Evolutionary conservation across 129 eudicot species (phyloP).

Genomic region (Gnaphalium uliginosum): DNA sequence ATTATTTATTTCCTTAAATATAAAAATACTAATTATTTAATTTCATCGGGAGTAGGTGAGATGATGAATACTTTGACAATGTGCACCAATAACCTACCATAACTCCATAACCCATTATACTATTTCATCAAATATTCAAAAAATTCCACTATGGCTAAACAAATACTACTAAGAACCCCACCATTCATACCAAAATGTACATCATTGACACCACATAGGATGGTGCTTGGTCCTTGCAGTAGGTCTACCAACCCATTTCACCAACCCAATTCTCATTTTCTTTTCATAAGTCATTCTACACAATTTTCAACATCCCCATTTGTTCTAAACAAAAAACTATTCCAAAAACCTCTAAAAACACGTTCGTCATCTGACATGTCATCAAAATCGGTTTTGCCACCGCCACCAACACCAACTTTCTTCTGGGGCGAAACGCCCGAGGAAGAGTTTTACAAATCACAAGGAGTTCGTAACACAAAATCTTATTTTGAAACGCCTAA

Average conservation of each 20-base stretch:
- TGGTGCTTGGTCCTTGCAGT: slow-evolving; percentile 14
- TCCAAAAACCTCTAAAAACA: not conserved
- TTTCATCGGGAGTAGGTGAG: slow-evolving; percentile 16
- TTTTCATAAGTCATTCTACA: not conserved
- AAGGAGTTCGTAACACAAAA: slow-evolving; percentile 61
- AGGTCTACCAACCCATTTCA: slow-evolving; percentile 40
- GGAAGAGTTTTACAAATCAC: slow-evolving; percentile 64
- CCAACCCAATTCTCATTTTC: not conserved
- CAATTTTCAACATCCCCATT: not conserved
- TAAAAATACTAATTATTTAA: no score
- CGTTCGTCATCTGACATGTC: slow-evolving; percentile 33
- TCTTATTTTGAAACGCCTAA: slow-evolving; percentile 67
- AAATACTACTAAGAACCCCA: slow-evolving; percentile 15
- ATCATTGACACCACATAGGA: slow-evolving; percentile 4
- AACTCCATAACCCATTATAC: not conserved
- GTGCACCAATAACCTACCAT: not conserved
- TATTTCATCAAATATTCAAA: not conserved
- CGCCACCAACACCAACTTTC: slow-evolving; percentile 53
- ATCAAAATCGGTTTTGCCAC: slow-evolving; percentile 29
- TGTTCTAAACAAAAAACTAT: not conserved
- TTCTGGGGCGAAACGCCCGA: slow-evolving; percentile 88
- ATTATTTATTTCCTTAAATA: no score
- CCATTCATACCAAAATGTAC: slow-evolving; percentile 22
- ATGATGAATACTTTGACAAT: not conserved
- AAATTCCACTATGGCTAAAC: slow-evolving; percentile 21